Evolutionary conservation across 228 moss, liverwort and hornwort species (phyloP).

Genomic region (Sphagnum fallax): DNA sequence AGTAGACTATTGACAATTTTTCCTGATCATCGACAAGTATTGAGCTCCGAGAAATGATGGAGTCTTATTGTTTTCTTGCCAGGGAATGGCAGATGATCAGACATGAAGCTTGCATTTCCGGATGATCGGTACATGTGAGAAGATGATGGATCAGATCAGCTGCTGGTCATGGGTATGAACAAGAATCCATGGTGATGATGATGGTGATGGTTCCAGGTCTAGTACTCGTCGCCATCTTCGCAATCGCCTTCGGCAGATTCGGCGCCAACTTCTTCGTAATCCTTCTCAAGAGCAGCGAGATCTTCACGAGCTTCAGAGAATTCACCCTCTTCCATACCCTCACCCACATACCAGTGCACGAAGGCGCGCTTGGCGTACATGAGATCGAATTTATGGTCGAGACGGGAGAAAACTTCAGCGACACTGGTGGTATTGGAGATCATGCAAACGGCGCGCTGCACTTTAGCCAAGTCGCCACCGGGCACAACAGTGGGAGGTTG

Average conservation of each 20-base stretch:
- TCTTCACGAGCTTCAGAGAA: conserved; percentile 37
- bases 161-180: no score
- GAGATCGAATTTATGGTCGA: conserved; percentile 42
- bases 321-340: conserved; percentile 45
- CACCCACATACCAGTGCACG: conserved; percentile 39
- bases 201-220: not conserved
- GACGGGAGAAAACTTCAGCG: conserved; percentile 36
- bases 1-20: no score
- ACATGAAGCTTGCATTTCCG: no score
- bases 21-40: no score
- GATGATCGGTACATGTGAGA: no score
- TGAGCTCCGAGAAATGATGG: no score
- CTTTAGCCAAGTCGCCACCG: conserved; percentile 31
- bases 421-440: conserved; percentile 39
- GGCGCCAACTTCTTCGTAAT: conserved; percentile 38
- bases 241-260: conserved; percentile 22
- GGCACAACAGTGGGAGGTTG: conserved; percentile 35
- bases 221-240: conserved; percentile 15
- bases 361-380: conserved; percentile 42
- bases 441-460: conserved; percentile 43
- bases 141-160: no score
- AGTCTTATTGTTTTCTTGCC: no score
- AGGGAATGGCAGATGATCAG: no score
- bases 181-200: no score
- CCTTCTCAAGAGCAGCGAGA: conserved; percentile 36